Conservation (phyloP, 2,329 filamentous ascomycete genomes). For the Leptosphaerulina australis region DNA sequence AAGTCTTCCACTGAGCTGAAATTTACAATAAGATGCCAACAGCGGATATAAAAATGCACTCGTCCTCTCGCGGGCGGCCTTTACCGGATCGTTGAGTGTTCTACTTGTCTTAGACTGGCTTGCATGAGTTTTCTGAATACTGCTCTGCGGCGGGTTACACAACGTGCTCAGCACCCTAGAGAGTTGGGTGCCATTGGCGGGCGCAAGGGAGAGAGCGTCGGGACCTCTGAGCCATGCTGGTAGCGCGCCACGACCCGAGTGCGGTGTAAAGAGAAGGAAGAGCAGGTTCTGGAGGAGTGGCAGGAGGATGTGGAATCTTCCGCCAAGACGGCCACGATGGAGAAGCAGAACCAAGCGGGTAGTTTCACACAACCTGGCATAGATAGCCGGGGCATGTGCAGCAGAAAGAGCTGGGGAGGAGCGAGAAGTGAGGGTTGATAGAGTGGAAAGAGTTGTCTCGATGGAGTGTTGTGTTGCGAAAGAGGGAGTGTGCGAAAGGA, state of each 20-base stretch:
- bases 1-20: conserved; percentile 58
- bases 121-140: conserved; percentile 54
- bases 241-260: conserved; percentile 37
- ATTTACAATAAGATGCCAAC: conserved; percentile 62
- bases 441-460: conserved; percentile 49
- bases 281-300: conserved; percentile 62
- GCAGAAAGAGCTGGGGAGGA: conserved; percentile 36
- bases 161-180: conserved; percentile 64
- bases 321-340: conserved; percentile 63
- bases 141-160: conserved; percentile 65
- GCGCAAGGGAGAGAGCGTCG: conserved; percentile 35
- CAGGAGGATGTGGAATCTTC: conserved; percentile 65
- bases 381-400: conserved; percentile 52
- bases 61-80: conserved; percentile 63
- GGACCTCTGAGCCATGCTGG: conserved; percentile 41
- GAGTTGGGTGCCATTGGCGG: conserved; percentile 57
- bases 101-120: conserved; percentile 29
- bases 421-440: conserved; percentile 45
- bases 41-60: conserved; percentile 64
- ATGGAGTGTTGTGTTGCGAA: conserved; percentile 53
- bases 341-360: conserved; percentile 61
- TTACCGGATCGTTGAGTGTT: conserved; percentile 64
- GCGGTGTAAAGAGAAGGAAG: conserved; percentile 60
- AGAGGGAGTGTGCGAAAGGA: conserved; percentile 42
- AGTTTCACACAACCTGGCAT: conserved; percentile 60